Evolutionary conservation across 2,329 filamentous ascomycete genomes (phyloP).

Genomic region (Tolypocladium guangdongense): DNA sequence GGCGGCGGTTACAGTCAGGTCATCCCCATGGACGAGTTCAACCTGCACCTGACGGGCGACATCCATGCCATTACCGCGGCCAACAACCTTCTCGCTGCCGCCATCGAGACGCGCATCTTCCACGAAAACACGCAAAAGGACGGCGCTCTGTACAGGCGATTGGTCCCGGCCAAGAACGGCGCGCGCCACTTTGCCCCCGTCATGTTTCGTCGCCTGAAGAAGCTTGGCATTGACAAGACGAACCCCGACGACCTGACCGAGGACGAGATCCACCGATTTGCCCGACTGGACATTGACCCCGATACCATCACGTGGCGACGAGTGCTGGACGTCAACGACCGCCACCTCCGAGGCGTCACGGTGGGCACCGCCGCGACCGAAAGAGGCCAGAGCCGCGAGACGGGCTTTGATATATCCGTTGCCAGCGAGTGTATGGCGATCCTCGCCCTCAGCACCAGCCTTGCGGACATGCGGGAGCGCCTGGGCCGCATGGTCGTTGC

Average conservation of each 20-base stretch:
- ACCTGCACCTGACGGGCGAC: slow-evolving; percentile 92
- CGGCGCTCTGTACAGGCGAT: slow-evolving; percentile 70
- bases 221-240: slow-evolving; percentile 92
- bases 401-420: slow-evolving; percentile 95
- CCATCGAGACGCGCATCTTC: slow-evolving; percentile 96
- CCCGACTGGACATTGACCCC: slow-evolving; percentile 91
- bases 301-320: slow-evolving; percentile 96
- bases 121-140: slow-evolving; percentile 95
- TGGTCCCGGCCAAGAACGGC: slow-evolving; percentile 85
- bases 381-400: slow-evolving; percentile 78
- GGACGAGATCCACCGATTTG: slow-evolving; percentile 80
- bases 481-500: slow-evolving; percentile 94
- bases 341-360: slow-evolving; percentile 81
- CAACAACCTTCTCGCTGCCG: slow-evolving; percentile 92
- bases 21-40: slow-evolving; percentile 99
- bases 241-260: slow-evolving; percentile 82
- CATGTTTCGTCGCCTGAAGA: slow-evolving; percentile 89
- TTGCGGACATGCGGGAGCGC: slow-evolving; percentile 83
- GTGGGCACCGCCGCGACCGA: slow-evolving; percentile 83
- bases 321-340: slow-evolving; percentile 94
- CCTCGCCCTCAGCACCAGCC: slow-evolving; percentile 78
- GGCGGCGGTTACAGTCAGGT: slow-evolving; percentile 98
- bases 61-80: slow-evolving; percentile 96
- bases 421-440: slow-evolving; percentile 98
- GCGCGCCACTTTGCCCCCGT: slow-evolving; percentile 76